A percentile compares a stretch with the other conserved stretches of the same genome.
Conservation (phyloP, 495 filamentous ascomycete species). For the Penicillium ochrochloron region DNA sequence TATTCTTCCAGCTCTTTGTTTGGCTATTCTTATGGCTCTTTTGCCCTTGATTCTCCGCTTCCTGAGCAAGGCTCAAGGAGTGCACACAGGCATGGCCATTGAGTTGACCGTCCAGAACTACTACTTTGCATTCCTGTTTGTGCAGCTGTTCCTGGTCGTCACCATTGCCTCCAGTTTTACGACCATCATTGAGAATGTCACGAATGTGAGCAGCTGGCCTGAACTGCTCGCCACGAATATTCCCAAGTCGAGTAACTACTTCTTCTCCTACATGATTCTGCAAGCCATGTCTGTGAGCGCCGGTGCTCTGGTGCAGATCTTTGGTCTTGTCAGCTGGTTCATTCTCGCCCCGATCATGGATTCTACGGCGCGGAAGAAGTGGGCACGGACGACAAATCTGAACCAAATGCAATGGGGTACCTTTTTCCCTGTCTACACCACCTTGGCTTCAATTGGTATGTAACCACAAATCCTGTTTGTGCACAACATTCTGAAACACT, state of each 20-base stretch:
- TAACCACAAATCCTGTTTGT: neutral
- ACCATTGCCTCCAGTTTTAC: constrained; percentile 81
- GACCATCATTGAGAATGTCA: constrained; percentile 65
- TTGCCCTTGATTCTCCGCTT: constrained; percentile 79
- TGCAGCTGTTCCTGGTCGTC: constrained; percentile 93
- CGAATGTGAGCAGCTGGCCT: constrained; percentile 64
- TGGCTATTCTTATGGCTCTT: constrained; percentile 79
- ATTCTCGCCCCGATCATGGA: constrained; percentile 78
- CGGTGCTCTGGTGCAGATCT: constrained; percentile 86
- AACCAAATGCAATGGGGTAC: constrained; percentile 86
- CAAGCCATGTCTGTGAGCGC: constrained; percentile 91
- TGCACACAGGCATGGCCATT: constrained; percentile 79
- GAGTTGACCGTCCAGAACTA: constrained; percentile 86
- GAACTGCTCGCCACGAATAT: constrained; percentile 79
- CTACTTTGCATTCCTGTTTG: constrained; percentile 94
- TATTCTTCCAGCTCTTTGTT: constrained; percentile 78
- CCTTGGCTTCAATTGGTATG: constrained; percentile 86
- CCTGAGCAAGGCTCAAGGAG: constrained; percentile 74
- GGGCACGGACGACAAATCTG: constrained; percentile 79
- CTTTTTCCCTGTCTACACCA: constrained; percentile 95
- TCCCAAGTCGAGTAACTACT: constrained; percentile 91
- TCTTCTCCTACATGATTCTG: constrained; percentile 97
- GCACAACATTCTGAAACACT: too few relatives aligned
- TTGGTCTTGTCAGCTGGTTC: constrained; percentile 77
- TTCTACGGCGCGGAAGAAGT: constrained; percentile 87